phyloP scores from a whole-genome alignment of 768 basidiomycete genomes.

The Podaxis sp. region DNA sequence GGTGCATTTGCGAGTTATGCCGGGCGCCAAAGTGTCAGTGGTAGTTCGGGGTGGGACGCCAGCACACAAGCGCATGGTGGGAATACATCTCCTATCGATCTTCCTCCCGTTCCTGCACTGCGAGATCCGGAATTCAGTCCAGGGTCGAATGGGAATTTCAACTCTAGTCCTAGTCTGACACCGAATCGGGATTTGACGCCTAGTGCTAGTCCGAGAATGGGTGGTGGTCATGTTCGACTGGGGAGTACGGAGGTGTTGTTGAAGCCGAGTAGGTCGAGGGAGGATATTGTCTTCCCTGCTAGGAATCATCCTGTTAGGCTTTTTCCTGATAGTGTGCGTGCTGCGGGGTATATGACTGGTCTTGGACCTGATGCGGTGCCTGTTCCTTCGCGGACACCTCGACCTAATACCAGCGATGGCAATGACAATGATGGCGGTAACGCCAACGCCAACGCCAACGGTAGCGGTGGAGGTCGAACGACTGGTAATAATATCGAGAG shows the following conservation, averaged over 20 bases:
- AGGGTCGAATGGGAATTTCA: neutral
- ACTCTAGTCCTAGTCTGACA: too few species aligned
- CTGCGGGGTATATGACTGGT: slow-evolving; percentile 24
- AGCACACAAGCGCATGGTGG: neutral
- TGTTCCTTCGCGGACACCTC: neutral
- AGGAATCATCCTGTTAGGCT: slow-evolving; percentile 25
- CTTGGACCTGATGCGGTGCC: slow-evolving; percentile 4
- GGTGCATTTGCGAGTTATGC: neutral
- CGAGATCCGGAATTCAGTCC: neutral
- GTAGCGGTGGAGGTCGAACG: neutral
- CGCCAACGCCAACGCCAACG: neutral
- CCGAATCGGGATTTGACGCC: neutral
- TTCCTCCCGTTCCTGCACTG: neutral
- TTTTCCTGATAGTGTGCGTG: slow-evolving; percentile 33
- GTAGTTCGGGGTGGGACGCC: slow-evolving; percentile 5
- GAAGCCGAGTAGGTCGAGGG: slow-evolving; percentile 19
- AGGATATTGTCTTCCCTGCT: slow-evolving; percentile 16
- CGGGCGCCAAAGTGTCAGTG: neutral
- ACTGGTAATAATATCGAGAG: neutral
- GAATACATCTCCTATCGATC: neutral
- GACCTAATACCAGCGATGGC: neutral
- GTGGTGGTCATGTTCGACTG: neutral
- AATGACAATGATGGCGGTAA: neutral
- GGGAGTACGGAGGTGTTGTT: neutral
- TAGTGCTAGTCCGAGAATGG: neutral